phyloP scores from a whole-genome alignment of 179 eudicot genomes.

The Camellia oleifera region DNA sequence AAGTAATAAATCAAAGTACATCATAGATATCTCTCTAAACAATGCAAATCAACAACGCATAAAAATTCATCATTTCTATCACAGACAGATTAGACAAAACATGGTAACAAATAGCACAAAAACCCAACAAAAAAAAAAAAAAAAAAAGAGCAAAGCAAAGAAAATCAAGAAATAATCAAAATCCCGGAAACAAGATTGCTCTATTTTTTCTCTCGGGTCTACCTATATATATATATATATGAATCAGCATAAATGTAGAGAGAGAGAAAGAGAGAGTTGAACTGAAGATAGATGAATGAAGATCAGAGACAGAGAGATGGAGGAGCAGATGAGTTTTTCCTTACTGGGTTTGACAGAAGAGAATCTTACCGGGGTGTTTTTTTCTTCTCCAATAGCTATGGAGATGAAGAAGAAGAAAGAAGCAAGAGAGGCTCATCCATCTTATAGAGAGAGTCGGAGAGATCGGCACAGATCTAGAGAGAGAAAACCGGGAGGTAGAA shows the following conservation, averaged over 20 bases:
- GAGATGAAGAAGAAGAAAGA: not conserved
- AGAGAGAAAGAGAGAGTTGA: not conserved
- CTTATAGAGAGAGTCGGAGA: not conserved
- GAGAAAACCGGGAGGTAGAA: not conserved
- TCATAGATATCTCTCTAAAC: not conserved
- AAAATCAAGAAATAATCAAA: not conserved
- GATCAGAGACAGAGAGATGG: not conserved
- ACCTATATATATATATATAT: not conserved
- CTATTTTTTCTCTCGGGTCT: not conserved
- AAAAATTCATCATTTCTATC: not conserved
- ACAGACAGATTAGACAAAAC: not conserved
- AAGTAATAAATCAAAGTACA: not conserved
- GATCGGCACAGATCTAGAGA: conserved; percentile 14
- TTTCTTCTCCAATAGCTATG: no score
- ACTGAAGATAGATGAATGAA: not conserved
- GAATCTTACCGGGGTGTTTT: conserved; percentile 9
- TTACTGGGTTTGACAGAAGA: not conserved
- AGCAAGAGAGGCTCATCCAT: conserved; percentile 6
- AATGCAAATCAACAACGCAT: not conserved
- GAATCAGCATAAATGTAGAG: not conserved
- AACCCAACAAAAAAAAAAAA: no score
- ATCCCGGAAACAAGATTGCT: not conserved
- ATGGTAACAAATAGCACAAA: not conserved
- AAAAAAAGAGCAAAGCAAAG: not conserved
- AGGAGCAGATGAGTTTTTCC: not conserved